phyloP scores from a whole-genome alignment of 2,329 filamentous ascomycete genomes.

The Neofusicoccum ribis region DNA sequence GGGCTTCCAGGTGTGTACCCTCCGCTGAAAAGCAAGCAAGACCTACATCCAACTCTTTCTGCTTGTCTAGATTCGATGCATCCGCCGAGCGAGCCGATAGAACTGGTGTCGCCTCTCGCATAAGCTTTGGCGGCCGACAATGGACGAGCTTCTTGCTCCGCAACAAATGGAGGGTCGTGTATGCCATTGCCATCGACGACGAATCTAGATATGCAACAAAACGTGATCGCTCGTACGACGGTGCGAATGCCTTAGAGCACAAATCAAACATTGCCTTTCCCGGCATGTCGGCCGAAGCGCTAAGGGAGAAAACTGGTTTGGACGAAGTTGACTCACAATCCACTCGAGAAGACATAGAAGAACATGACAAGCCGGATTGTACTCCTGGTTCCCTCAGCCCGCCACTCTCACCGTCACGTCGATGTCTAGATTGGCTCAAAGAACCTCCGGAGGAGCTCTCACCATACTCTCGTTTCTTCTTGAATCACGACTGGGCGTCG shows the following conservation, averaged over 20 bases:
- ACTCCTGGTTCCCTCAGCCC: neutral
- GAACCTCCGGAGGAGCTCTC: neutral
- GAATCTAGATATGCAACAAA: neutral
- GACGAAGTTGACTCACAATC: neutral
- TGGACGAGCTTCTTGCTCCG: conserved; percentile 13
- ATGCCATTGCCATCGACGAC: neutral
- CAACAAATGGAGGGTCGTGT: neutral
- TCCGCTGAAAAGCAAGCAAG: no score
- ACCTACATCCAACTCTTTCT: no score
- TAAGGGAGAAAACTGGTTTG: neutral
- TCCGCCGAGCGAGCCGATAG: neutral
- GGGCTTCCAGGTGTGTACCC: neutral
- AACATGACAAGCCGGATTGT: neutral
- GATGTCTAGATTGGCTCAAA: conserved; percentile 7
- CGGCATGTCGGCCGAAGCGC: neutral
- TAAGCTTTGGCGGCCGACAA: neutral
- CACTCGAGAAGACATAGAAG: neutral
- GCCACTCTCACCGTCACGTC: neutral
- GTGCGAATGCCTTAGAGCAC: neutral
- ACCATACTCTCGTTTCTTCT: conserved; percentile 6
- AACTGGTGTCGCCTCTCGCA: neutral
- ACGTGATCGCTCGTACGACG: neutral
- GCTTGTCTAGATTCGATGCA: neutral
- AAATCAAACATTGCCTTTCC: neutral
- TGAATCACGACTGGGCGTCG: conserved; percentile 61